These are phyloP conservation scores for Lasiosphaeria hispida DNA, from an alignment of 495 filamentous ascomycete species.

Conservation along the genomic window DNA sequence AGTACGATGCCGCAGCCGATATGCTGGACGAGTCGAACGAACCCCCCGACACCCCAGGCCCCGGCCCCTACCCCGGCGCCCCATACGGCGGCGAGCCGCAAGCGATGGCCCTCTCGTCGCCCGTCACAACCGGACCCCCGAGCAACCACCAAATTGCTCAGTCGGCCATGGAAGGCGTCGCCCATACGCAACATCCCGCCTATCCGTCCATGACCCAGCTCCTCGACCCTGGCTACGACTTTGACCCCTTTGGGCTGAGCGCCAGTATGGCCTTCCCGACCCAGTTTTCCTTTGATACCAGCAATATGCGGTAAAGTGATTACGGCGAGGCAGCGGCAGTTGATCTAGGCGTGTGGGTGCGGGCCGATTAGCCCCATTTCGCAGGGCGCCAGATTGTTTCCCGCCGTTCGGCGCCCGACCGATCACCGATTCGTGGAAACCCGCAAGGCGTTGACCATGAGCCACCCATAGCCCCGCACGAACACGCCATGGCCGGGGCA, in stretches of 20 bases:
- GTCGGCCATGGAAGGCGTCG: slow-evolving; percentile 33
- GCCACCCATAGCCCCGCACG: too few species aligned
- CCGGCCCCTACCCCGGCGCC: slow-evolving; percentile 62
- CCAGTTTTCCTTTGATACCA: slow-evolving; percentile 77
- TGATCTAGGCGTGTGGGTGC: too few species aligned
- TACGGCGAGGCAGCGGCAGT: too few species aligned
- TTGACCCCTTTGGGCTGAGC: slow-evolving; percentile 85
- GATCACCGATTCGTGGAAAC: too few species aligned
- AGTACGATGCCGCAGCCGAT: slow-evolving; percentile 95
- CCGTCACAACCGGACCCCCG: slow-evolving; percentile 37
- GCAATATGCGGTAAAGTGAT: slow-evolving; percentile 49
- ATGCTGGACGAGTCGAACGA: slow-evolving; percentile 80
- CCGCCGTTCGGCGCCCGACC: too few species aligned
- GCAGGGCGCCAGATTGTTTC: too few species aligned
- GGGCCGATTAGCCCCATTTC: too few species aligned
- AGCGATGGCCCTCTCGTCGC: slow-evolving; percentile 41
- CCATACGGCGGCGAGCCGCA: slow-evolving; percentile 45
- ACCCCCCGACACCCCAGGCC: slow-evolving; percentile 60
- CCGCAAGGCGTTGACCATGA: too few species aligned
- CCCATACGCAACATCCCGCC: slow-evolving; percentile 40
- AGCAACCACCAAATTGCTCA: slow-evolving; percentile 24
- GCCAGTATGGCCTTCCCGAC: slow-evolving; percentile 94
- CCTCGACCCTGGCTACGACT: slow-evolving; percentile 79
- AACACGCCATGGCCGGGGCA: too few species aligned
- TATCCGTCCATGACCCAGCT: slow-evolving; percentile 63